Conservation (phyloP, 495 filamentous ascomycete species). For the Penicillium bovifimosum region DNA sequence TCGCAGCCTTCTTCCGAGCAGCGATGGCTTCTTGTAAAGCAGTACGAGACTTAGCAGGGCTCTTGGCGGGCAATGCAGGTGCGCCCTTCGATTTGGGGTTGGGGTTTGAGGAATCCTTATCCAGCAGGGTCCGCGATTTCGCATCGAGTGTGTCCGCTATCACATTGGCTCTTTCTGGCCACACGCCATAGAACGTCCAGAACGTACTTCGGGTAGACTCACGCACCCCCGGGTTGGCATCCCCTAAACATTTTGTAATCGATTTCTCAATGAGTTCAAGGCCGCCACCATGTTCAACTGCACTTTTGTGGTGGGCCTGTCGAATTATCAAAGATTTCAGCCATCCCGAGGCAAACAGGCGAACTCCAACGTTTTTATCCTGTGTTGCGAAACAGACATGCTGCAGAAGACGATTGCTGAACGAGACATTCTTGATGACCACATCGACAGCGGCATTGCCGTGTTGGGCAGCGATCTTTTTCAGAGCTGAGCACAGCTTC, state of each 20-base stretch:
- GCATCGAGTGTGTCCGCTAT: constrained; percentile 71
- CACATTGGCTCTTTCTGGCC: constrained; percentile 69
- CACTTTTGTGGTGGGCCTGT: constrained; percentile 69
- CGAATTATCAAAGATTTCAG: constrained; percentile 73
- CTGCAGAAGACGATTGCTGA: constrained; percentile 71
- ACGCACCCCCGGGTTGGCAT: constrained; percentile 82
- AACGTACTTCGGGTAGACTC: constrained; percentile 78
- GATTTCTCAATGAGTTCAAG: constrained; percentile 79
- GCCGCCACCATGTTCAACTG: constrained; percentile 77
- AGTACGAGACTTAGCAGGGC: constrained; percentile 31
- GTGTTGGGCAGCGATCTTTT: constrained; percentile 80
- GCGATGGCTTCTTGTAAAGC: constrained; percentile 74
- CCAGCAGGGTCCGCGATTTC: constrained; percentile 65
- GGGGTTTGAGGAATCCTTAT: constrained; percentile 77
- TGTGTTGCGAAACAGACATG: constrained; percentile 73
- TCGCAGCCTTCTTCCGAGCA: constrained; percentile 64
- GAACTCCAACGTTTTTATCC: constrained; percentile 86
- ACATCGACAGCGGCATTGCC: constrained; percentile 70
- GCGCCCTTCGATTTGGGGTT: constrained; percentile 46
- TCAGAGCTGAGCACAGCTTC: constrained; percentile 79
- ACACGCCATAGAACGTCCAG: constrained; percentile 72
- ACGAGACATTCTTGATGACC: constrained; percentile 72
- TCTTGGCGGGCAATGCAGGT: constrained; percentile 40
- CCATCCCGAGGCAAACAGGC: constrained; percentile 76
- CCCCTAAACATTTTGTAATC: constrained; percentile 76